Percentiles rank a stretch among this genome's conserved stretches.
phyloP scores from a whole-genome alignment of 495 filamentous ascomycete species.

The Cryomyces minteri region DNA sequence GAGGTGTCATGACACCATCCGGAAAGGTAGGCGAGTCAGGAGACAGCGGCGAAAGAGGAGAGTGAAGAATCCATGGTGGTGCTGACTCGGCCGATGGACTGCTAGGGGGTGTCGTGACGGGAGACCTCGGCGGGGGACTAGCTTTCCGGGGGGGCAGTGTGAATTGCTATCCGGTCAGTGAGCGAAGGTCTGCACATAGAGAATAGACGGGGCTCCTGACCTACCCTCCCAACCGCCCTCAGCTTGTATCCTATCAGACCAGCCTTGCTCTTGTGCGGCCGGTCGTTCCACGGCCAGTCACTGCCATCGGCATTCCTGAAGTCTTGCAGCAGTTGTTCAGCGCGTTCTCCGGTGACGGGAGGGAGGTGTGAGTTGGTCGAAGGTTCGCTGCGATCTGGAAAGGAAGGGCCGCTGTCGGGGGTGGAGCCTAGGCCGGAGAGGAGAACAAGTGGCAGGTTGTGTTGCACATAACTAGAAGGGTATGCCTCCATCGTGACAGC shows the following conservation, averaged over 20 bases:
- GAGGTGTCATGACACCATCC: constrained; percentile 63
- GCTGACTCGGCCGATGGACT: constrained; percentile 29
- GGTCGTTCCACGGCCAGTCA: constrained; percentile 37
- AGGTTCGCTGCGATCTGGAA: constrained; percentile 7
- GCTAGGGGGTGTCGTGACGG: constrained; percentile 22
- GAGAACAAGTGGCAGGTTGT: constrained; percentile 64
- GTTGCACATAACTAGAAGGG: constrained; percentile 58
- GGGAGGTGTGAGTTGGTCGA: constrained; percentile 50
- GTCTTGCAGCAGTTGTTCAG: constrained; percentile 45
- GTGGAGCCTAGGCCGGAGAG: constrained; percentile 48
- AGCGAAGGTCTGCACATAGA: neutral
- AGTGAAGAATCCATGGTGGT: constrained; percentile 45
- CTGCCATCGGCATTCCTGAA: constrained; percentile 48
- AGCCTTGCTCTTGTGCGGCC: constrained; percentile 20
- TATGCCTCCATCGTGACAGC: constrained; percentile 59
- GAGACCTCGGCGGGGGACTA: constrained; percentile 28
- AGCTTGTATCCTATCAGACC: constrained; percentile 35
- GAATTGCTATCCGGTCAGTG: constrained; percentile 26
- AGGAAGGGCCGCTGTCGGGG: constrained; percentile 11
- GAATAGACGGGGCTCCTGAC: constrained; percentile 15
- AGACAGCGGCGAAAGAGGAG: constrained; percentile 72
- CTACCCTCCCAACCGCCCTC: constrained; percentile 59
- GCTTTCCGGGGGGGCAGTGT: constrained; percentile 45
- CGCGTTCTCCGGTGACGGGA: constrained; percentile 41
- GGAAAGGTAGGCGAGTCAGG: constrained; percentile 65